These are phyloP conservation scores for Niveomyces coronatus DNA, from an alignment of 2,329 filamentous ascomycete species.

Conservation along the genomic window DNA sequence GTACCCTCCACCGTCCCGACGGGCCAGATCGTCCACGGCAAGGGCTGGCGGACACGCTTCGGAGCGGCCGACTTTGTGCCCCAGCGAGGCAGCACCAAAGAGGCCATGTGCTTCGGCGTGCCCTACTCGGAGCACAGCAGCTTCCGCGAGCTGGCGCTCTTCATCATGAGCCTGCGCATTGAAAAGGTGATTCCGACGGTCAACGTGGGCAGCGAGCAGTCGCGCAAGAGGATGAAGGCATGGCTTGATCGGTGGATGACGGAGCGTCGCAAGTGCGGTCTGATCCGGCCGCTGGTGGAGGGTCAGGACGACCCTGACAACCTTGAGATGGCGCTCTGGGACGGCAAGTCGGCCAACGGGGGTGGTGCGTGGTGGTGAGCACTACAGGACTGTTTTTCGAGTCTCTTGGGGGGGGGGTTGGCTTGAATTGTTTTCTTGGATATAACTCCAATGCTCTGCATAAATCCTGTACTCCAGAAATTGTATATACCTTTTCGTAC, in stretches of 20 bases:
- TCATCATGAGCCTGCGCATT: conserved; percentile 77
- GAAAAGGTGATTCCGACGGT: conserved; percentile 90
- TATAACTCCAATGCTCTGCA: background rate
- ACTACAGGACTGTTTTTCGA: background rate
- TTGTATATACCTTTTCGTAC: conserved; percentile 7
- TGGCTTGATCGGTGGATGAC: conserved; percentile 55
- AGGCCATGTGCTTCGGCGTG: conserved; percentile 83
- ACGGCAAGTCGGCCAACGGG: conserved; percentile 27
- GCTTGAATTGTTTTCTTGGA: background rate
- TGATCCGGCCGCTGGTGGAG: conserved; percentile 34
- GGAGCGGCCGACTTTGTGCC: conserved; percentile 61
- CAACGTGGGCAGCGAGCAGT: conserved; percentile 56
- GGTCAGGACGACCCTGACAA: conserved; percentile 24
- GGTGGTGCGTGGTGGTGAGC: conserved; percentile 30
- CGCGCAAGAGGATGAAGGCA: conserved; percentile 49
- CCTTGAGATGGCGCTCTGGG: conserved; percentile 24
- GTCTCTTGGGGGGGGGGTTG: no score
- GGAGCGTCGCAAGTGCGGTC: conserved; percentile 46
- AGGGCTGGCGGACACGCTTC: conserved; percentile 69
- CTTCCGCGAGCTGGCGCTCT: conserved; percentile 89
- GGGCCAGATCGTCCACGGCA: conserved; percentile 41
- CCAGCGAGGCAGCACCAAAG: conserved; percentile 71
- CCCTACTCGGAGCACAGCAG: conserved; percentile 95
- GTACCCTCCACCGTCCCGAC: conserved; percentile 40
- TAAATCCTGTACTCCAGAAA: conserved; percentile 9